These are phyloP conservation scores for Kingdonia uniflora DNA, from an alignment of 164 flowering plant species.

Conservation along the genomic window DNA sequence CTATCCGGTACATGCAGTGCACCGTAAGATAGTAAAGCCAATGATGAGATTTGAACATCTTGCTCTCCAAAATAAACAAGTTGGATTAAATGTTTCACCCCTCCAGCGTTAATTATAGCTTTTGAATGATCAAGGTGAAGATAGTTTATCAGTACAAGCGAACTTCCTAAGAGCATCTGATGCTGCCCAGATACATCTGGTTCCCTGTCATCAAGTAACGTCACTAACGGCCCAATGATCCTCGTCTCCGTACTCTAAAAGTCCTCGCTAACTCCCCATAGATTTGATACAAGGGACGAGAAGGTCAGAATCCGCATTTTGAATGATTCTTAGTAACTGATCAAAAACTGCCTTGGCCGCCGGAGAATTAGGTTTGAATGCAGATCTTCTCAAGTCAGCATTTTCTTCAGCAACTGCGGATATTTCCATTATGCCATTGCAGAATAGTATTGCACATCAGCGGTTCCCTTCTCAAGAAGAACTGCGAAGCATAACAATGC, in stretches of 20 bases:
- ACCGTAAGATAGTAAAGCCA: constrained; percentile 48
- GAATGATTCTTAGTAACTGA: constrained; percentile 46
- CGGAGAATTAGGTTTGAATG: constrained; percentile 84
- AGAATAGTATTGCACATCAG: constrained; percentile 51
- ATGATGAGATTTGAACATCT: constrained; percentile 38
- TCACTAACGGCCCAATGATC: constrained; percentile 58
- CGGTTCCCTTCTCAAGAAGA: constrained; percentile 58
- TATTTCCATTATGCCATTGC: constrained; percentile 78
- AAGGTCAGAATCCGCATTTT: constrained; percentile 41
- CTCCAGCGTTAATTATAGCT: constrained; percentile 52
- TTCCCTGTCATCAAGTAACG: constrained; percentile 65
- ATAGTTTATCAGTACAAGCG: constrained; percentile 53
- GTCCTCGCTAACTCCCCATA: constrained; percentile 61
- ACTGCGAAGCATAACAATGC: constrained; percentile 74
- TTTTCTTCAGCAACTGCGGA: constrained; percentile 56
- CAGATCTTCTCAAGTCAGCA: constrained; percentile 50
- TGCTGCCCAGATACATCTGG: constrained; percentile 44
- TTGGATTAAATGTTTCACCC: constrained; percentile 58
- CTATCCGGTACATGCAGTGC: constrained; percentile 64
- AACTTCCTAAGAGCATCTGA: constrained; percentile 60
- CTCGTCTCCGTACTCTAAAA: constrained; percentile 63
- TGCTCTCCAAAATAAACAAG: constrained; percentile 68
- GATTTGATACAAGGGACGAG: constrained; percentile 53
- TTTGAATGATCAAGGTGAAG: constrained; percentile 56
- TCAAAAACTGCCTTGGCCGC: constrained; percentile 78